Evolutionary conservation across 257 asterid species (phyloP).

Genomic region (Fraxinus quadrangulata): DNA sequence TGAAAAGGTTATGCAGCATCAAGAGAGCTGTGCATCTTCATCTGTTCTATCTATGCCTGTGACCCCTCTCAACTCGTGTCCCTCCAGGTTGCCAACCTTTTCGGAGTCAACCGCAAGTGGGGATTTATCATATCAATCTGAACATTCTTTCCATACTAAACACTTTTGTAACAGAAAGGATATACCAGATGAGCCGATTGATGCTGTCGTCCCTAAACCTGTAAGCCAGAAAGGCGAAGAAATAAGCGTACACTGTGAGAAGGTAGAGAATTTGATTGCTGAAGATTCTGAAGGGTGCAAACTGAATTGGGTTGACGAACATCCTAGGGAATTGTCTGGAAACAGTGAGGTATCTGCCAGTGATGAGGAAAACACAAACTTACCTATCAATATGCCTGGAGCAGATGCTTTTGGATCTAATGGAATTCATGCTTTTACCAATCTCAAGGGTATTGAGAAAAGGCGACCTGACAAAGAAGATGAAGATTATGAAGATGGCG

Average conservation of each 20-base stretch:
- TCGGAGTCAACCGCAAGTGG: conserved; percentile 50
- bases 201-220: conserved; percentile 31
- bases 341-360: conserved; percentile 40
- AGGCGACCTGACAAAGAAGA: conserved; percentile 48
- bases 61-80: conserved; percentile 50
- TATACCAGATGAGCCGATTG: conserved; percentile 32
- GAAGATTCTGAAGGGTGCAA: conserved; percentile 36
- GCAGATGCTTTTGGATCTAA: conserved; percentile 54
- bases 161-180: conserved; percentile 28
- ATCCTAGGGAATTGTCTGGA: conserved; percentile 31
- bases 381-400: conserved; percentile 49
- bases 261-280: conserved; percentile 29
- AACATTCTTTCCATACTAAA: conserved; percentile 44
- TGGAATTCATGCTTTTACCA: conserved; percentile 40
- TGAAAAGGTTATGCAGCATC: conserved; percentile 49
- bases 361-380: conserved; percentile 50
- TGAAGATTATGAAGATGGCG: conserved; percentile 90
- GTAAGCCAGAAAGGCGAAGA: conserved; percentile 32
- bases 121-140: conserved; percentile 49
- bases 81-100: conserved; percentile 41
- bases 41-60: conserved; percentile 45
- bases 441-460: conserved; percentile 24
- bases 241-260: conserved; percentile 28
- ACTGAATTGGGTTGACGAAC: conserved; percentile 32
- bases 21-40: conserved; percentile 62